phyloP scores from a whole-genome alignment of 2,329 filamentous ascomycete species.

The Alternaria panax region DNA sequence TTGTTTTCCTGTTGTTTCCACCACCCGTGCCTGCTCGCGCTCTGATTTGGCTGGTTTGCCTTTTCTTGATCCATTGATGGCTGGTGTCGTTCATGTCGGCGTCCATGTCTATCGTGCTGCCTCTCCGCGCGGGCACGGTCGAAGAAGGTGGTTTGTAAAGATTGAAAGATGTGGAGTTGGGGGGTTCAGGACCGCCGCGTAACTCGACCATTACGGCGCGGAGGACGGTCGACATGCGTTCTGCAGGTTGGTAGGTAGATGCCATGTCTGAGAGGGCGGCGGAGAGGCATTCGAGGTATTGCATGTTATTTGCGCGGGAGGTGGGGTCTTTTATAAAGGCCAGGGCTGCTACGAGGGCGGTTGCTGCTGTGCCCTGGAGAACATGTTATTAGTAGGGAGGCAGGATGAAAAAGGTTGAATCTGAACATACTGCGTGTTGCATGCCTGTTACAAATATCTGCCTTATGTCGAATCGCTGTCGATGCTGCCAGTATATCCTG shows the following conservation, averaged over 20 bases:
- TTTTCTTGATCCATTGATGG: constrained; percentile 29
- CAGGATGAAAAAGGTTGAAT: not conserved
- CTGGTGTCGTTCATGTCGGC: not conserved
- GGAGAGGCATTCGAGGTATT: constrained; percentile 63
- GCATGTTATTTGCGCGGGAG: constrained; percentile 53
- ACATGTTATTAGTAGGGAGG: not conserved
- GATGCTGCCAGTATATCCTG: constrained; percentile 63
- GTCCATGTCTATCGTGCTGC: constrained; percentile 36
- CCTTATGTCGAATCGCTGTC: constrained; percentile 60
- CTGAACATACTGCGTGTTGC: constrained; percentile 56
- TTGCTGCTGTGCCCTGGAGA: constrained; percentile 59
- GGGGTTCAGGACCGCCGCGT: constrained; percentile 29
- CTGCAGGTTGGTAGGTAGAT: constrained; percentile 61
- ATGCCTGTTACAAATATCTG: constrained; percentile 61
- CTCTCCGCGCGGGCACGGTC: constrained; percentile 41
- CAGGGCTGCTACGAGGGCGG: constrained; percentile 61
- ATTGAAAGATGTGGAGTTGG: constrained; percentile 18
- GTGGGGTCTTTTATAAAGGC: constrained; percentile 50
- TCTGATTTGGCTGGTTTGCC: constrained; percentile 32
- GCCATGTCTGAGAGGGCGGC: constrained; percentile 62
- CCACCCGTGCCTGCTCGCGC: constrained; percentile 26
- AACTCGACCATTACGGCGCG: constrained; percentile 62
- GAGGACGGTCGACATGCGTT: constrained; percentile 62
- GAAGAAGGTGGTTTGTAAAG: constrained; percentile 39
- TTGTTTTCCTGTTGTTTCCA: not conserved